Conservation (phyloP, 129 eudicot species). For the Dittrichia graveolens region DNA sequence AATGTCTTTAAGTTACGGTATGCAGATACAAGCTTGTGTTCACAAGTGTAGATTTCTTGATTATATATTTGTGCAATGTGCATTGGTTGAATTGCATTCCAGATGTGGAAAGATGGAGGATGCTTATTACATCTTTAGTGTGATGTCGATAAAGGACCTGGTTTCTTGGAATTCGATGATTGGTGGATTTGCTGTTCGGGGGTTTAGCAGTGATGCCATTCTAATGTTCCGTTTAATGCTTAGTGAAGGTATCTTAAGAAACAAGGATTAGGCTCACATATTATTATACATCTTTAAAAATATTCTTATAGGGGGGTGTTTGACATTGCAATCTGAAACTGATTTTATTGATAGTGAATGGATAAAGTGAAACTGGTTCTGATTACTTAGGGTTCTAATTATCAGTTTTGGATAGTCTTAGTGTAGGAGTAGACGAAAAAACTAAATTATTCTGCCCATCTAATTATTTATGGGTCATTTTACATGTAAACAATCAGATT, state of each 20-base stretch:
- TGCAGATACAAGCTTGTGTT: constrained; percentile 65
- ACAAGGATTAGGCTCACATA: neutral
- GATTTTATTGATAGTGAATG: too few species aligned
- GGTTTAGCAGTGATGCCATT: constrained; percentile 46
- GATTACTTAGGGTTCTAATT: too few species aligned
- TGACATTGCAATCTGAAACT: too few species aligned
- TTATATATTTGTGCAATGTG: constrained; percentile 65
- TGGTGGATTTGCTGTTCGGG: constrained; percentile 57
- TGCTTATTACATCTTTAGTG: constrained; percentile 49
- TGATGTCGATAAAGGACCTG: constrained; percentile 55
- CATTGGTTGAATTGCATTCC: constrained; percentile 66
- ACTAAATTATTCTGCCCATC: too few species aligned
- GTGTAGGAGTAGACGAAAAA: too few species aligned
- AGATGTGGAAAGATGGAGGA: constrained; percentile 70
- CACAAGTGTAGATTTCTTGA: constrained; percentile 50
- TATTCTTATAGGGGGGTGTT: too few species aligned
- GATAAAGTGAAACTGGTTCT: too few species aligned
- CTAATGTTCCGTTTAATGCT: constrained; percentile 51
- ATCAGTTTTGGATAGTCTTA: too few species aligned
- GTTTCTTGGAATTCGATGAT: constrained; percentile 82
- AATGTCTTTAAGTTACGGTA: constrained; percentile 42
- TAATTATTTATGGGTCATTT: too few species aligned
- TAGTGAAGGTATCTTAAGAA: constrained; percentile 48
- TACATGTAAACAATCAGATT: too few species aligned
- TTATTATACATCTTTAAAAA: too few species aligned